Conservation (phyloP, 2,329 filamentous ascomycete genomes). For the Aspergillus alliaceus region DNA sequence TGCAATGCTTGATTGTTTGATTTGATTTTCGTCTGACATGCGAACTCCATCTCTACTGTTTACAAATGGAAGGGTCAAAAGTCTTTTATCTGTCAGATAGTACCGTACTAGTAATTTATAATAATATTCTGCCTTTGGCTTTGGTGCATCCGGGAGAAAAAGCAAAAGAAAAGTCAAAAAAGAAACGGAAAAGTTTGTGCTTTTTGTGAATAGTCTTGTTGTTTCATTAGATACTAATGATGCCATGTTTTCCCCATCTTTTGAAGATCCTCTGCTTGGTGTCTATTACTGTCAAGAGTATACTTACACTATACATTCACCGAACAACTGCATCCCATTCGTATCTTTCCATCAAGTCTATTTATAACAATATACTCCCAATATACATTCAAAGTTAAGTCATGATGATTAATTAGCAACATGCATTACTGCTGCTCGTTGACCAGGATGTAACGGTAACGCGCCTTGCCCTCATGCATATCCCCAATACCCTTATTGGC, state of each 20-base stretch:
- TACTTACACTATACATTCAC: too few species aligned
- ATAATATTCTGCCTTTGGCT: conserved; percentile 38
- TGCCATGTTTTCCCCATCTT: too few species aligned
- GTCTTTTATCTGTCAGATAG: conserved; percentile 5
- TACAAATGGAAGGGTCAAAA: neutral
- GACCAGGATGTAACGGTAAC: conserved; percentile 48
- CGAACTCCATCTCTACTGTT: neutral
- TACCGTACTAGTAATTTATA: conserved; percentile 3
- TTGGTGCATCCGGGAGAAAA: neutral
- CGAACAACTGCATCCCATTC: too few species aligned
- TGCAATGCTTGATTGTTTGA: neutral
- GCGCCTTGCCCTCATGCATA: conserved; percentile 46
- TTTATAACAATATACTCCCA: neutral
- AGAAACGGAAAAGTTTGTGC: neutral
- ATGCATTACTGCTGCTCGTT: conserved; percentile 36
- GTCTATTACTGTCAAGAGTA: too few species aligned
- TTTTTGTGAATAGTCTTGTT: neutral
- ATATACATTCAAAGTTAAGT: neutral
- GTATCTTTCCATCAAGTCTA: too few species aligned
- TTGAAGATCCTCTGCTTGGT: too few species aligned
- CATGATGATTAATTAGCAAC: too few species aligned
- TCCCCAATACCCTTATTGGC: conserved; percentile 46
- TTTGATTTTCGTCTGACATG: conserved; percentile 2
- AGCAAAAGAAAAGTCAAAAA: too few species aligned
- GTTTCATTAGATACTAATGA: too few species aligned